Conservation (phyloP, 495 filamentous ascomycete species). For the Apodospora peruviana region DNA sequence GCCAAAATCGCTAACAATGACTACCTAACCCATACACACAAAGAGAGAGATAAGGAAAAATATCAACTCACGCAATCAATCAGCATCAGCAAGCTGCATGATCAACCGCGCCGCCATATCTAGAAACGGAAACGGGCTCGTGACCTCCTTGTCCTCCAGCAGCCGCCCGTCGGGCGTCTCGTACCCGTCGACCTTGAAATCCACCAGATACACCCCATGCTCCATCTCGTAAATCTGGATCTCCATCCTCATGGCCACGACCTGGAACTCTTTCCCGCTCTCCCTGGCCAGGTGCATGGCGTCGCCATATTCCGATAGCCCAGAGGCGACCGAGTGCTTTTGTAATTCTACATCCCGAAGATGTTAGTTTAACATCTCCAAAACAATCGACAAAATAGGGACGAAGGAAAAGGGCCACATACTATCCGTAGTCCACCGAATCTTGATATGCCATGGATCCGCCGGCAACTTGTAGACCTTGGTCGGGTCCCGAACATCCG, state of each 20-base stretch:
- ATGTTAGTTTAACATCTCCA: no score
- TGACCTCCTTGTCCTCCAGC: constrained; percentile 67
- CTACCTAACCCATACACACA: no score
- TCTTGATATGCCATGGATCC: constrained; percentile 93
- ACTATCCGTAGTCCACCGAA: constrained; percentile 77
- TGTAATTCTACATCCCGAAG: constrained; percentile 39
- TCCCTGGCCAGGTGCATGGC: constrained; percentile 32
- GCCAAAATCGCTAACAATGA: no score
- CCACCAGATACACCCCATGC: constrained; percentile 86
- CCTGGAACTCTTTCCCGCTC: constrained; percentile 41
- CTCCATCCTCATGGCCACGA: constrained; percentile 79
- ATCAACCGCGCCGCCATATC: constrained; percentile 69
- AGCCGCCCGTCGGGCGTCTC: constrained; percentile 61
- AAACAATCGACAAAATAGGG: constrained; percentile 3
- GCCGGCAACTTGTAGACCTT: constrained; percentile 69
- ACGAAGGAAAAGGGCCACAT: constrained; percentile 36
- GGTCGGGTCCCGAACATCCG: constrained; percentile 29
- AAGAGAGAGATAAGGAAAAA: no score
- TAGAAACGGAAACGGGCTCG: constrained; percentile 71
- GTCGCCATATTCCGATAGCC: constrained; percentile 27
- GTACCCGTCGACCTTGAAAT: constrained; percentile 99
- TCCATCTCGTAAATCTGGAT: constrained; percentile 97
- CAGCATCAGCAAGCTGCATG: constrained; percentile 68
- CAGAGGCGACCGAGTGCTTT: constrained; percentile 28
- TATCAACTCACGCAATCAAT: no score